These are phyloP conservation scores for Wallacemonas rigidus DNA, from an alignment of 208 protist species.

Conservation along the genomic window DNA sequence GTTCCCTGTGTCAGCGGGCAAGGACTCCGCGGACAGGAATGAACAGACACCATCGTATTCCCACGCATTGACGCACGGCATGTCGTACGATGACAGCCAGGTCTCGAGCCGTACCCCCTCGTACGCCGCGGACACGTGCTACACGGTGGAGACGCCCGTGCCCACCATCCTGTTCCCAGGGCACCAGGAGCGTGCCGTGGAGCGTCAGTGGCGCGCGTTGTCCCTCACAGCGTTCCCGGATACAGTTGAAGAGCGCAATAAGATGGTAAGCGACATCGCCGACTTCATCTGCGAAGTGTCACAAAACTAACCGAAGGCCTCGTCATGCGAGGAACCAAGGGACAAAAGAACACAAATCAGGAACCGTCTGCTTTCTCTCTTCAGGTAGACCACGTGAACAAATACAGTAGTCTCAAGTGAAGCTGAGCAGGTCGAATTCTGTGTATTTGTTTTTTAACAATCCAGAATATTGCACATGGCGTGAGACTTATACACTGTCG, in stretches of 20 bases:
- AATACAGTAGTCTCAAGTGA: too few species aligned
- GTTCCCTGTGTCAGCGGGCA: not conserved
- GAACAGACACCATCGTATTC: not conserved
- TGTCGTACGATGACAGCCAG: not conserved
- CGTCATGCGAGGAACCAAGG: not conserved
- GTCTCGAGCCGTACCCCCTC: not conserved
- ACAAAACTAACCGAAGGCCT: not conserved
- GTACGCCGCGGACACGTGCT: not conserved
- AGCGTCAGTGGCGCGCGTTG: not conserved
- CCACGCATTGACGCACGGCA: not conserved
- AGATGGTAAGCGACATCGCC: not conserved
- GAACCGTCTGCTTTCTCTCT: too few species aligned
- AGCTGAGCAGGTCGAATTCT: too few species aligned
- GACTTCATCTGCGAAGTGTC: slow-evolving; percentile 7
- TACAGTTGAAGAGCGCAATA: slow-evolving; percentile 1
- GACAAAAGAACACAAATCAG: not conserved
- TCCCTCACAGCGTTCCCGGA: too few species aligned
- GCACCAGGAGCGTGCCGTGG: not conserved
- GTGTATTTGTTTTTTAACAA: too few species aligned
- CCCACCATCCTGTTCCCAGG: not conserved
- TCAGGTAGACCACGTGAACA: too few species aligned
- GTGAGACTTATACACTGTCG: too few species aligned
- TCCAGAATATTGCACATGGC: too few species aligned
- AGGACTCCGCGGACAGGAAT: not conserved
- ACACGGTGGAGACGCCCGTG: not conserved